Evolutionary conservation across 352 stramenopile species (phyloP).

Genomic region (Stramenopiles sp.): DNA sequence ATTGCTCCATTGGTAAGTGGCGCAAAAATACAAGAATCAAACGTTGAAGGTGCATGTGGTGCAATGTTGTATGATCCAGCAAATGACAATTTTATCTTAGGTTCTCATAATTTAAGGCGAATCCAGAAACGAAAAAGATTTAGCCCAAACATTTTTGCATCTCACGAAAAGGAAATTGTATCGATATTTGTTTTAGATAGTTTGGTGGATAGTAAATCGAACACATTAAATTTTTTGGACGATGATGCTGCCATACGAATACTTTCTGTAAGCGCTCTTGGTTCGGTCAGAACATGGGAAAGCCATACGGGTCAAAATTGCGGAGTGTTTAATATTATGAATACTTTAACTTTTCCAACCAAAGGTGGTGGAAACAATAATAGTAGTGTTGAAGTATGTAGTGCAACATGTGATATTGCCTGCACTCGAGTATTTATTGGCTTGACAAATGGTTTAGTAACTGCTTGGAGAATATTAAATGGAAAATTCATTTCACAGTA

Average conservation of each 20-base stretch:
- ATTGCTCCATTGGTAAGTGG: background rate
- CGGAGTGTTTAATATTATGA: background rate
- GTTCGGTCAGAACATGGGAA: background rate
- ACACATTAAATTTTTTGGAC: background rate
- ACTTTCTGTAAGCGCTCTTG: background rate
- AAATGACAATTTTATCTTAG: background rate
- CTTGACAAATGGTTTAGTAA: background rate
- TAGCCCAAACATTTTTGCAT: background rate
- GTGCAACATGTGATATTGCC: background rate
- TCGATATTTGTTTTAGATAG: background rate
- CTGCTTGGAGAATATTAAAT: background rate
- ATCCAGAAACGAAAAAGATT: background rate
- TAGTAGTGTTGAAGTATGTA: background rate
- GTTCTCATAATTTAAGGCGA: background rate
- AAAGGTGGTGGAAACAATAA: background rate
- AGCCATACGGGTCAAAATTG: background rate
- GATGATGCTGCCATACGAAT: background rate
- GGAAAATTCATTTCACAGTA: background rate
- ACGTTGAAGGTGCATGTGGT: background rate
- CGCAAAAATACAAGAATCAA: background rate
- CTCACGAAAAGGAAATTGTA: background rate
- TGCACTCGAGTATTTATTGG: background rate
- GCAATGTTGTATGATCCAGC: background rate
- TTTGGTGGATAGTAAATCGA: background rate
- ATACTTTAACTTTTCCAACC: background rate